Percentiles rank a stretch among this genome's conserved stretches.
Evolutionary conservation across 148 eudicot genomes (phyloP).

Genomic region (Cornus florida): DNA sequence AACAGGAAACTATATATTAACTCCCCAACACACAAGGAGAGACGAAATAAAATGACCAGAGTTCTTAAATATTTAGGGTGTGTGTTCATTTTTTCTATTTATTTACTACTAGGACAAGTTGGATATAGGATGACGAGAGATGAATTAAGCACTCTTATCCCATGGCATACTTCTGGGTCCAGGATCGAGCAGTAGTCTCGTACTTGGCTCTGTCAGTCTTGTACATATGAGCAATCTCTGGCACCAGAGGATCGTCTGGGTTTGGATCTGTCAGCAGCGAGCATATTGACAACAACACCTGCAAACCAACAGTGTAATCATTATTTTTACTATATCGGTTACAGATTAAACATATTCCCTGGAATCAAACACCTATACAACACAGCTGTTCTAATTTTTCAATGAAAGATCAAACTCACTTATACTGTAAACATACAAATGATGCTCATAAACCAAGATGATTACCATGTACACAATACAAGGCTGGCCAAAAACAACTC

Average conservation of each 20-base stretch:
- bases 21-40: background rate
- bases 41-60: conserved; percentile 5
- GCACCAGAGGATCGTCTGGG: conserved; percentile 53
- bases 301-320: background rate
- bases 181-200: conserved; percentile 49
- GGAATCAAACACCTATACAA: background rate
- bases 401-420: background rate
- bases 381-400: background rate
- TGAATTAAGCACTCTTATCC: conserved; percentile 9
- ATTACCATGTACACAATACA: background rate
- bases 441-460: background rate
- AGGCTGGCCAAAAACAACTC: too few species aligned
- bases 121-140: background rate
- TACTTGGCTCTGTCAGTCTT: conserved; percentile 49
- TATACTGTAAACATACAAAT: background rate
- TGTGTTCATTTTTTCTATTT: background rate
- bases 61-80: background rate
- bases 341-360: background rate
- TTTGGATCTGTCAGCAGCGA: conserved; percentile 49
- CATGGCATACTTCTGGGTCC: conserved; percentile 59
- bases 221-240: conserved; percentile 54
- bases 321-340: background rate
- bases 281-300: conserved; percentile 51
- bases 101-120: conserved; percentile 10
- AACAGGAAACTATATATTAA: background rate